Evolutionary conservation across 352 stramenopile species (phyloP).

Genomic region (Pythium sp.): DNA sequence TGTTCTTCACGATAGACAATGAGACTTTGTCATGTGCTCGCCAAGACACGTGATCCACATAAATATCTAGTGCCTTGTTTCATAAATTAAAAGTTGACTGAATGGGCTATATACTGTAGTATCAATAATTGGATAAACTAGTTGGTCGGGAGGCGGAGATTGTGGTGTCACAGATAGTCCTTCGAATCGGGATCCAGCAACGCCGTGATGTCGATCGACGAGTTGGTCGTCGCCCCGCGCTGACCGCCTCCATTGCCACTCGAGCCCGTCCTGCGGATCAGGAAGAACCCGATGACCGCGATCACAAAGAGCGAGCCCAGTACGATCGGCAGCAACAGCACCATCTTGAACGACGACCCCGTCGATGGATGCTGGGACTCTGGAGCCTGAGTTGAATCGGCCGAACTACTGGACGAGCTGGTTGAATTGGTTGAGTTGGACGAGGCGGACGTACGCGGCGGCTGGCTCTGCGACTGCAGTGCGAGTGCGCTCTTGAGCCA

Average conservation of each 20-base stretch:
- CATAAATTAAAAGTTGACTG: background rate
- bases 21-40: background rate
- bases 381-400: background rate
- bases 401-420: background rate
- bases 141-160: no score
- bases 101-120: background rate
- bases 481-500: background rate
- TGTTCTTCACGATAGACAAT: background rate
- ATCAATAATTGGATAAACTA: no score
- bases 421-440: background rate
- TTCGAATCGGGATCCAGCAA: background rate
- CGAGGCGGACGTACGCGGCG: background rate
- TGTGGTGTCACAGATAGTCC: background rate
- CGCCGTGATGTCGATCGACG: slow-evolving; percentile 1
- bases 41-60: background rate
- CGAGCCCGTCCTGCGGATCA: background rate
- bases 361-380: background rate
- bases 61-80: background rate
- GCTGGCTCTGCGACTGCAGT: background rate
- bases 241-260: background rate
- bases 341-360: slow-evolving; percentile 4
- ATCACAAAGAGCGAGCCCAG: slow-evolving; percentile 6
- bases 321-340: slow-evolving; percentile 9
- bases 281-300: slow-evolving; percentile 7
- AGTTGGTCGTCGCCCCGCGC: background rate